Conservation (phyloP, 140 eudicot genomes). For the Bidens hawaiensis region DNA sequence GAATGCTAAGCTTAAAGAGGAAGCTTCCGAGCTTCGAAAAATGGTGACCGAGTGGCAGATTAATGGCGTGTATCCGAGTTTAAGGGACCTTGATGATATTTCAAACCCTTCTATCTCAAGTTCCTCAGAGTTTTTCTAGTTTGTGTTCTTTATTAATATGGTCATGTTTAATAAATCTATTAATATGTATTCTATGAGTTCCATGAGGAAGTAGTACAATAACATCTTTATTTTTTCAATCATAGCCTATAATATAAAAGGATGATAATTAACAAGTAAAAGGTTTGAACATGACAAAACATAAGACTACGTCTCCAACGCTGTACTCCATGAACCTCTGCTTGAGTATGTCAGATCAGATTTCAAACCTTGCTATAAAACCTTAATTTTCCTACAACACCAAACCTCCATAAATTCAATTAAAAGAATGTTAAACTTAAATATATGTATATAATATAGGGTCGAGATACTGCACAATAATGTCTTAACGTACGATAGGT, state of each 20-base stretch:
- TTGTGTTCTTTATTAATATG: constrained; percentile 21
- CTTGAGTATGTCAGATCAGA: too few species aligned
- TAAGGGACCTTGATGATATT: constrained; percentile 55
- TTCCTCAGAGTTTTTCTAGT: constrained; percentile 32
- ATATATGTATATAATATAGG: too few species aligned
- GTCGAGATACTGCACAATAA: too few species aligned
- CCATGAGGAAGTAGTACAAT: constrained; percentile 23
- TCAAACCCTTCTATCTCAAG: constrained; percentile 47
- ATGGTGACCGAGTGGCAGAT: constrained; percentile 74
- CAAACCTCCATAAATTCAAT: too few species aligned
- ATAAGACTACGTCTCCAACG: too few species aligned
- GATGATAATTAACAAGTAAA: too few species aligned
- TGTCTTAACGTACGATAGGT: too few species aligned
- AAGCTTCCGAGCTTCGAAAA: constrained; percentile 69
- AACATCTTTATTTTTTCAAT: constrained; percentile 22
- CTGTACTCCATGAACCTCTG: too few species aligned
- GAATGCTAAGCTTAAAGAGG: constrained; percentile 76
- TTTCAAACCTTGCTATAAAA: too few species aligned
- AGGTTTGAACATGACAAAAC: too few species aligned
- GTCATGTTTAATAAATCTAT: not conserved
- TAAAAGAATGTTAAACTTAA: too few species aligned
- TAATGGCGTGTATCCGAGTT: constrained; percentile 49
- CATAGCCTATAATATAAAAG: not conserved
- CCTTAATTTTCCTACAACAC: too few species aligned
- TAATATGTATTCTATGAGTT: constrained; percentile 22